A percentile compares a stretch with the other conserved stretches of the same genome.
These are phyloP conservation scores for Sequoiadendron giganteum DNA, from an alignment of 75 land plant species.

Conservation along the genomic window DNA sequence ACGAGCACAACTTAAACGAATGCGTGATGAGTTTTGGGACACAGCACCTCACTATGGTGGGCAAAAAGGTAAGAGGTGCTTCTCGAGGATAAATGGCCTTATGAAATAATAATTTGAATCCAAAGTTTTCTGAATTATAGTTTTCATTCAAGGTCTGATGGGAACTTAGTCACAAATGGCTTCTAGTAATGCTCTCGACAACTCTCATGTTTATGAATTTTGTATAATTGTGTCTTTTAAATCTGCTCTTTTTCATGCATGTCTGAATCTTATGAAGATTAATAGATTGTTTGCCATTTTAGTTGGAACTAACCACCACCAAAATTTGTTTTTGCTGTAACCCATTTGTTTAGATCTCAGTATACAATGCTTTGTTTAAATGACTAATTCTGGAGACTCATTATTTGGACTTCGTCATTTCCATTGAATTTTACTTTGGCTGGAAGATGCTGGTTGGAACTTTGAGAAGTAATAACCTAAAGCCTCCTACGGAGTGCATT, in stretches of 20 bases:
- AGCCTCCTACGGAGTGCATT: background rate
- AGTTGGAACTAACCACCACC: background rate
- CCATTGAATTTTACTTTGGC: background rate
- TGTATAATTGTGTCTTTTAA: background rate
- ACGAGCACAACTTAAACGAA: conserved; percentile 57
- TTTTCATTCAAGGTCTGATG: background rate
- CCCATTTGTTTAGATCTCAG: background rate
- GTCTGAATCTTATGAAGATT: background rate
- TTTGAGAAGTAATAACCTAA: background rate
- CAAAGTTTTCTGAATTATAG: background rate
- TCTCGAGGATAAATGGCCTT: background rate
- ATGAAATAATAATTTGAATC: background rate
- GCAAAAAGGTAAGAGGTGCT: conserved; percentile 47
- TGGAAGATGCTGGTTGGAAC: background rate
- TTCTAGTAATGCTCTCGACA: background rate
- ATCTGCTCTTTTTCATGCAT: background rate
- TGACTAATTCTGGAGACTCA: background rate
- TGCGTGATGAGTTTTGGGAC: conserved; percentile 96
- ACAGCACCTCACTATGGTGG: conserved; percentile 96
- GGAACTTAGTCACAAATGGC: background rate
- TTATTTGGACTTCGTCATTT: background rate
- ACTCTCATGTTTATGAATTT: background rate
- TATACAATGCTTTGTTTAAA: background rate
- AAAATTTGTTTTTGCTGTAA: background rate
- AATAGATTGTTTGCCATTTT: background rate